phyloP scores from a whole-genome alignment of 441 rosid species.

The Gossypium schwendimanii region DNA sequence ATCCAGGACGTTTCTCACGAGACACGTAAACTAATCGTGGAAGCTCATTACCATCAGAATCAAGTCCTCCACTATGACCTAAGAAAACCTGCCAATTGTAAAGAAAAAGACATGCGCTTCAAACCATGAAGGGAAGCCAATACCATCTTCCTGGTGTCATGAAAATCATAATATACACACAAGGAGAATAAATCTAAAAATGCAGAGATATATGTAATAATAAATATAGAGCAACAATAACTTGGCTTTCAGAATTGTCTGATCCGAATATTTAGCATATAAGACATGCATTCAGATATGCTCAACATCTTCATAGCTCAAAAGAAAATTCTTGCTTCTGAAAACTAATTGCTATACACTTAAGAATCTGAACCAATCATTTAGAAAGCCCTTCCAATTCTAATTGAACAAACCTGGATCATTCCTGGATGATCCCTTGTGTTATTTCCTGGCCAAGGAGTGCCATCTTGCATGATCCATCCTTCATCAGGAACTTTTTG shows the following conservation, averaged over 20 bases:
- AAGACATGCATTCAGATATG: background rate
- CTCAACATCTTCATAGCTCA: background rate
- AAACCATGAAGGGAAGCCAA: background rate
- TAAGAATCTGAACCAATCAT: background rate
- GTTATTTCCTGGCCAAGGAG: constrained; percentile 99
- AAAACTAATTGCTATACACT: background rate
- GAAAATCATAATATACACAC: background rate
- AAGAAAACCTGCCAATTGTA: constrained; percentile 65
- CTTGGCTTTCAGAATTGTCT: background rate
- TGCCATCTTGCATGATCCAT: constrained; percentile 98
- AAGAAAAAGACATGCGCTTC: background rate
- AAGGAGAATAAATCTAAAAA: background rate
- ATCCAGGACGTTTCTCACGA: constrained; percentile 95
- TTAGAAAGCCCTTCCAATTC: background rate
- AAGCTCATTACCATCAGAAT: constrained; percentile 90
- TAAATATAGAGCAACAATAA: background rate
- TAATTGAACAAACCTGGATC: constrained; percentile 63
- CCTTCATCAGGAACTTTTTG: constrained; percentile 91
- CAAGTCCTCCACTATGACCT: constrained; percentile 94
- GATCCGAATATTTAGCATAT: background rate
- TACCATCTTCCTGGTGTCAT: background rate
- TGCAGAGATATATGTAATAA: background rate
- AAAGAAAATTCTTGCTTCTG: background rate
- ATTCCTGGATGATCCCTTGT: constrained; percentile 98
- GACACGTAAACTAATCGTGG: constrained; percentile 95